A percentile compares a stretch with the other conserved stretches of the same genome.
These are phyloP conservation scores for Candida easanensis DNA, from an alignment of 805 yeast species.

Conservation along the genomic window DNA sequence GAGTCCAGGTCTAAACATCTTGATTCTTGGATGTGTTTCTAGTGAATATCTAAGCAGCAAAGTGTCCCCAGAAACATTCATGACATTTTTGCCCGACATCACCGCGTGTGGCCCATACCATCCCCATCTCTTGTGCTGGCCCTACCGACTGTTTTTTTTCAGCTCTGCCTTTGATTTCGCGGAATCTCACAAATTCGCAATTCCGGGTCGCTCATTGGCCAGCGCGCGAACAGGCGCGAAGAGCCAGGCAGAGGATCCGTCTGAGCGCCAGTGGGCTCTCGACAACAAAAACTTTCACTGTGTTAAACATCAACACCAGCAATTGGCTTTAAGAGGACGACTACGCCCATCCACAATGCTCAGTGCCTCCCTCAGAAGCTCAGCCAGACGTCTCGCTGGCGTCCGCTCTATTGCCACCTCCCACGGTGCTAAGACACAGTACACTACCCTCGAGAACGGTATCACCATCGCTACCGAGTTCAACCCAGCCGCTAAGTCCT, in stretches of 20 bases:
- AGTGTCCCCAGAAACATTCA: too few relatives aligned
- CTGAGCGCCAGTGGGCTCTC: neutral
- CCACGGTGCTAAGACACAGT: conserved; percentile 56
- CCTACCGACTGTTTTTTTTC: neutral
- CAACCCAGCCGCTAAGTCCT: conserved; percentile 49
- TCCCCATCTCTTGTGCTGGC: neutral
- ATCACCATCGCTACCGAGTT: conserved; percentile 68
- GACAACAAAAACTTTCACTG: neutral
- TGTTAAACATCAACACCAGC: conserved; percentile 1
- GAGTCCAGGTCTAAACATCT: conserved; percentile 9
- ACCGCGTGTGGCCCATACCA: neutral
- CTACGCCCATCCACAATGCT: conserved; percentile 20
- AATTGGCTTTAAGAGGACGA: neutral
- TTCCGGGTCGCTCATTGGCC: conserved; percentile 19
- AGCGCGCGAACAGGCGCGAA: conserved; percentile 3
- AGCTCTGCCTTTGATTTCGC: neutral
- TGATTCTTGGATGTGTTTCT: too few relatives aligned
- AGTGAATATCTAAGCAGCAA: too few relatives aligned
- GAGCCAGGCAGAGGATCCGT: conserved; percentile 2
- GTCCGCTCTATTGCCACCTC: conserved; percentile 58
- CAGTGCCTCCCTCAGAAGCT: conserved; percentile 24
- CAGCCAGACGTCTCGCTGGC: conserved; percentile 20
- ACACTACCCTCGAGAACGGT: conserved; percentile 73
- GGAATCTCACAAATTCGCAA: conserved; percentile 14
- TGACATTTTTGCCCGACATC: neutral